Conservation (phyloP, 805 yeast genomes). For the Zygoascus tannicola region DNA sequence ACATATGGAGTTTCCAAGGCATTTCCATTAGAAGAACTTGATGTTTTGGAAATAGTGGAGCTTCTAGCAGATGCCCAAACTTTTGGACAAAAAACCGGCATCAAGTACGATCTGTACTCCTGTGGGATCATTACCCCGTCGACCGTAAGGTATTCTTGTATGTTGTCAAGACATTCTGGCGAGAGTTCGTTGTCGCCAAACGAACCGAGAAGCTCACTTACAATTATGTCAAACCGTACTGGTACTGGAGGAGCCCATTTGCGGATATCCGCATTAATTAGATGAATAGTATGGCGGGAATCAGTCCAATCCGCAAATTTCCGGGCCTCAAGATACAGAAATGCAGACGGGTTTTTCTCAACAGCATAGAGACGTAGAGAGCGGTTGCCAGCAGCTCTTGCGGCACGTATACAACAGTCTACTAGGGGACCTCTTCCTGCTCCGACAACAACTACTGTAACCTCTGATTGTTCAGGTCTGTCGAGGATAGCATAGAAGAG, state of each 20-base stretch:
- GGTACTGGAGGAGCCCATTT: conserved; percentile 34
- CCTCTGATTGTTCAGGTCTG: conserved; percentile 18
- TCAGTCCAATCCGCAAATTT: conserved; percentile 45
- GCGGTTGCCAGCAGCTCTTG: conserved; percentile 22
- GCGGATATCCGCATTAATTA: conserved; percentile 54
- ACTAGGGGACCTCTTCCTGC: conserved; percentile 86
- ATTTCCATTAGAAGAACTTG: neutral
- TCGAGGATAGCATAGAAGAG: conserved; percentile 44
- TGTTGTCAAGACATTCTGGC: conserved; percentile 63
- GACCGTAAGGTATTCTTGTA: conserved; percentile 34
- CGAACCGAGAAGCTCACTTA: conserved; percentile 81
- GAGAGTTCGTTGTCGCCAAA: conserved; percentile 87
- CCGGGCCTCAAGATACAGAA: conserved; percentile 38
- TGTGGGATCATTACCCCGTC: conserved; percentile 54
- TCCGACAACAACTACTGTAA: conserved; percentile 54
- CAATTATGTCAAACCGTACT: conserved; percentile 44
- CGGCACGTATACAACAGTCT: conserved; percentile 39
- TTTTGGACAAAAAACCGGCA: conserved; percentile 58
- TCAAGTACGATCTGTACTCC: conserved; percentile 47
- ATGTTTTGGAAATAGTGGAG: neutral
- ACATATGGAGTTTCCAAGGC: conserved; percentile 36
- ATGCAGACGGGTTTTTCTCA: conserved; percentile 63
- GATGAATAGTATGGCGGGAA: conserved; percentile 30
- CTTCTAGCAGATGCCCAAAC: conserved; percentile 29
- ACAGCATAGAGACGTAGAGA: conserved; percentile 42